Evolutionary conservation across 306 rosid species (phyloP).

Genomic region (Corylus avellana): DNA sequence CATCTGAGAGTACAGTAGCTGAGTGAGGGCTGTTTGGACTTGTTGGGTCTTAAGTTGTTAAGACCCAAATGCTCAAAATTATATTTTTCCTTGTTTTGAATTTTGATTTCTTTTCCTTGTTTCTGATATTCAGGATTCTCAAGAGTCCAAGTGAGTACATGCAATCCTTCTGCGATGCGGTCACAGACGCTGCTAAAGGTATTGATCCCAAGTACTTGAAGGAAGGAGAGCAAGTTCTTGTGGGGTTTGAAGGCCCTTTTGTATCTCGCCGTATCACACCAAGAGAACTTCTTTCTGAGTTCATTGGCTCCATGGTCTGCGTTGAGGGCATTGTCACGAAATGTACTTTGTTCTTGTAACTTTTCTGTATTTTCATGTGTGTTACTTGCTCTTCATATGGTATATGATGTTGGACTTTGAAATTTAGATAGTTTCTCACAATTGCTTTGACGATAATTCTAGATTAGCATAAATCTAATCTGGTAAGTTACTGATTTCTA

Average conservation of each 20-base stretch:
- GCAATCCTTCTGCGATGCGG: slow-evolving; percentile 88
- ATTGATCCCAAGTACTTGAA: slow-evolving; percentile 76
- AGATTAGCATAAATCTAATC: slow-evolving; percentile 22
- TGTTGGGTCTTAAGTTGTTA: neutral
- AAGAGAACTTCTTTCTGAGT: slow-evolving; percentile 80
- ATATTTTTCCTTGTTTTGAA: neutral
- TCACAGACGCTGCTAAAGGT: slow-evolving; percentile 73
- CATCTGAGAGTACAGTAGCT: neutral
- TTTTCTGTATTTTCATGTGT: neutral
- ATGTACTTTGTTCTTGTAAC: slow-evolving; percentile 44
- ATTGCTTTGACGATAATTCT: neutral
- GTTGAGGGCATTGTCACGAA: slow-evolving; percentile 93
- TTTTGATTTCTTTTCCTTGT: neutral
- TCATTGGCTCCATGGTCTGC: slow-evolving; percentile 95
- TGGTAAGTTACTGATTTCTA: slow-evolving; percentile 31
- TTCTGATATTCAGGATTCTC: slow-evolving; percentile 52
- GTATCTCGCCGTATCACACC: slow-evolving; percentile 93
- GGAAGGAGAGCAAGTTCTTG: slow-evolving; percentile 84
- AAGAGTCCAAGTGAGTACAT: slow-evolving; percentile 87
- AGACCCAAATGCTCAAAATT: neutral
- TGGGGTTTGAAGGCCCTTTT: slow-evolving; percentile 91
- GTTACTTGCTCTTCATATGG: neutral
- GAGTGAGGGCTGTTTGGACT: neutral
- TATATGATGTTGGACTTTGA: neutral
- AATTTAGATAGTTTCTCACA: neutral